These are phyloP conservation scores for Lichtheimia hyalospora DNA, from an alignment of 371 early-diverging fungal species.

Conservation along the genomic window DNA sequence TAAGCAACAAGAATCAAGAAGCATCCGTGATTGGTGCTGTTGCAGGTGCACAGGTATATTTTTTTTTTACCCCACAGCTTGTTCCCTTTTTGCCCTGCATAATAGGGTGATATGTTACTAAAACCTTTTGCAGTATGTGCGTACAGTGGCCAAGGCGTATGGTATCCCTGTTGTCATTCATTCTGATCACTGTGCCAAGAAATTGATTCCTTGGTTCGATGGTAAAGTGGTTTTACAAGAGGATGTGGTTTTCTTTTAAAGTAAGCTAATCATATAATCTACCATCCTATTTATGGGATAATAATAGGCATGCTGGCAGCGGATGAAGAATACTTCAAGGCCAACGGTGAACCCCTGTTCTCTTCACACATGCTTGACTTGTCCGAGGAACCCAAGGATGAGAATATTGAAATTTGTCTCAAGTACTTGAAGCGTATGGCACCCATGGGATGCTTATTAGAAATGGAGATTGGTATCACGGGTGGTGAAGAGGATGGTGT, in stretches of 20 bases:
- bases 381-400: constrained; percentile 86
- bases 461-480: constrained; percentile 96
- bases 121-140: constrained; percentile 54
- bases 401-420: constrained; percentile 85
- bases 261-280: not conserved
- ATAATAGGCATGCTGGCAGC: constrained; percentile 76
- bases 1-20: constrained; percentile 82
- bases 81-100: not conserved
- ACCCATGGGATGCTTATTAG: constrained; percentile 78
- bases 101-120: not conserved
- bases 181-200: constrained; percentile 94
- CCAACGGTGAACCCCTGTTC: constrained; percentile 90
- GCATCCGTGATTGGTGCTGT: constrained; percentile 88
- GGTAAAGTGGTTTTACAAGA: constrained; percentile 29
- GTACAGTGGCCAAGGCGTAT: constrained; percentile 83
- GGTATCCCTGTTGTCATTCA: constrained; percentile 88
- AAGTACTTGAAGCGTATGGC: constrained; percentile 89
- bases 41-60: constrained; percentile 76
- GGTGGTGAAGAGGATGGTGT: constrained; percentile 97
- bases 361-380: constrained; percentile 96
- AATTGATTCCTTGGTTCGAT: constrained; percentile 93
- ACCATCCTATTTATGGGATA: not conserved
- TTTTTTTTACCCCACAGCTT: not conserved
- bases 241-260: not conserved
- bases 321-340: constrained; percentile 88